These are phyloP conservation scores for Synchytrium microbalum DNA, from an alignment of 371 early-diverging fungal species.

Conservation along the genomic window DNA sequence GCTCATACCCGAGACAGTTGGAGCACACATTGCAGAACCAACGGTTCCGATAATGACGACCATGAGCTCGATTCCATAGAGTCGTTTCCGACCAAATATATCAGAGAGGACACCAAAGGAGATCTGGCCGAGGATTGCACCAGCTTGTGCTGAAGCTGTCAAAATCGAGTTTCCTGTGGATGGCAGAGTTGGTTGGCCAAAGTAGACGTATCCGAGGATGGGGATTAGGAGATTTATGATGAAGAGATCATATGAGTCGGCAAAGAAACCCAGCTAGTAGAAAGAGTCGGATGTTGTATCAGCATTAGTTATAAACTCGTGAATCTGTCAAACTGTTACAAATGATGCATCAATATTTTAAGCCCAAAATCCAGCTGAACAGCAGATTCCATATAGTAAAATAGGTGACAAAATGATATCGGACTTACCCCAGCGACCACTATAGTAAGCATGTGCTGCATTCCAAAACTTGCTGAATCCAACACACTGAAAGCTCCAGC, in stretches of 20 bases:
- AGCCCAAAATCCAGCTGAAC: too few relatives aligned
- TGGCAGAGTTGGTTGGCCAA: conserved; percentile 29
- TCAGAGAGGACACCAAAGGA: conserved; percentile 79
- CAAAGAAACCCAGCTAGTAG: not conserved
- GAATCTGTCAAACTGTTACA: too few relatives aligned
- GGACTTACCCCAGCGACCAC: not conserved
- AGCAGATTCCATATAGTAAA: too few relatives aligned
- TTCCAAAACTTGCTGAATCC: not conserved
- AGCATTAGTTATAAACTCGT: not conserved
- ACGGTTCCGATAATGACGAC: conserved; percentile 57
- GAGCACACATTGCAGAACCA: conserved; percentile 67
- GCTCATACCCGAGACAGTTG: conserved; percentile 55
- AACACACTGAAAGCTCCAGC: not conserved
- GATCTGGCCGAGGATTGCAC: conserved; percentile 8
- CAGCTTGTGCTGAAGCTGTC: conserved; percentile 12
- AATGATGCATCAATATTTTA: too few relatives aligned
- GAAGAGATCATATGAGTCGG: conserved; percentile 84
- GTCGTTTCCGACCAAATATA: conserved; percentile 72
- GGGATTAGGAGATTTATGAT: conserved; percentile 71
- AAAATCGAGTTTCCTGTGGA: conserved; percentile 1
- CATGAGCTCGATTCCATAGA: conserved; percentile 80
- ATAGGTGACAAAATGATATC: too few relatives aligned
- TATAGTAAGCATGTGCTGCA: not conserved
- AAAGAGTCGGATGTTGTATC: not conserved
- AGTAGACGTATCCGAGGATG: conserved; percentile 73